Base-by-base conservation (phyloP, 148 eudicot species). In the Linanthus parryae region DNA sequence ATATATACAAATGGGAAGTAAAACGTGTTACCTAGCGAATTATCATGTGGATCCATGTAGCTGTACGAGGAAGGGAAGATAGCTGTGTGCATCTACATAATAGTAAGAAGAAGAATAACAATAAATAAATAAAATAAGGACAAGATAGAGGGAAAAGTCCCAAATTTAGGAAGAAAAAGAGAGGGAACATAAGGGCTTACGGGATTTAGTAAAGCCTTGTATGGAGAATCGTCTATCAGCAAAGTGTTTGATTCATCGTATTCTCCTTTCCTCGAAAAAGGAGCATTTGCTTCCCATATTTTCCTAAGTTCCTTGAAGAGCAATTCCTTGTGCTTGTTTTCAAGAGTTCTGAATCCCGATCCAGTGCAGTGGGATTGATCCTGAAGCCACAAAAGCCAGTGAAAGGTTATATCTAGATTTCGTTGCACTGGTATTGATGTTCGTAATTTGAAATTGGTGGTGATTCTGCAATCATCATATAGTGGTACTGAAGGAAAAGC, bases 191-290 rank as follows among this genome's bases (percentile, higher is more conserved):
- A 13, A 36, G 40, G 61, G 57, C 94, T 52, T 87, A 86, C 95
- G 39, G 98, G 98, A 67, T 91, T 91, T 14, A 86, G 79, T 62
- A 91, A 68, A 40, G 98, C 98, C 69, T 91, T 91, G 58, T 86
- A 84, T n/a, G 96, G 98, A 66, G 96, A 87, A 77, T 91, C 98
- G 61, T 91, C 98, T 59, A 91, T 58, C 66, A 91, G 66, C 40
- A 91, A 55, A 12, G 98, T 91, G 68, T 91, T 83, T 54, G 87
- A 76, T 58, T 81, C 94, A 55, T 79, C 44, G 53, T 73, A 91
- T 56, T 67, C 55, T 57, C 90, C 96, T 51, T 69, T 83, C 60
- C 73, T 69, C 88, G 88, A 91, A n/a, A n/a, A n/a, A 12, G 78
- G 85, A 49, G 76, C 72, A 54, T 63, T 43, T 41, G 74, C 49